phyloP scores from a whole-genome alignment of 768 basidiomycete species.

The Lanmaoa pseudosensibilis region DNA sequence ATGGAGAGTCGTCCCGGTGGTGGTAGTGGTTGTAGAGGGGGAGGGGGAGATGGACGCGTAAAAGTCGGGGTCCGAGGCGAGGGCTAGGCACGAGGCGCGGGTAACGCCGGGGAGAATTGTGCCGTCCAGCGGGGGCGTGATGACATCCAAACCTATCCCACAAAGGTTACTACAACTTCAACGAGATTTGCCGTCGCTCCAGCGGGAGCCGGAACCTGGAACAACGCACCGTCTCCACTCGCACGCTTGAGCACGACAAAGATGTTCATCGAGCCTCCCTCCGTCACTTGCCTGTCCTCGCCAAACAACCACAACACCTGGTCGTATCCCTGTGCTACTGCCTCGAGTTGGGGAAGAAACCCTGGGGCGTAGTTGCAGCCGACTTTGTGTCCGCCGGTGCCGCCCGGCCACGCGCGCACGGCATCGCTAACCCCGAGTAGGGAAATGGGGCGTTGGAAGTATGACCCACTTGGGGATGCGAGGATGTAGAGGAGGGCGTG shows the following conservation, averaged over 20 bases:
- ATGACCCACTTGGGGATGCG: conserved; percentile 56
- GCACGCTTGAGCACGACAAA: conserved; percentile 63
- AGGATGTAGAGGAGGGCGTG: conserved; percentile 88
- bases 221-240: conserved; percentile 48
- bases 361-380: conserved; percentile 65
- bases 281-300: conserved; percentile 51
- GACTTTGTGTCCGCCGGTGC: conserved; percentile 62
- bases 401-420: conserved; percentile 83
- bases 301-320: conserved; percentile 82
- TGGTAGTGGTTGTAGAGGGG: not conserved
- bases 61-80: conserved; percentile 64
- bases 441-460: conserved; percentile 53
- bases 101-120: conserved; percentile 93
- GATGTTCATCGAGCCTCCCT: conserved; percentile 81
- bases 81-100: conserved; percentile 76
- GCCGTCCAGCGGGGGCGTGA: conserved; percentile 88
- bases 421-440: conserved; percentile 66
- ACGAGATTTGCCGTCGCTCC: no score
- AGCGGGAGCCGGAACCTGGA: no score
- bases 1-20: conserved; percentile 32
- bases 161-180: no score
- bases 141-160: conserved; percentile 56
- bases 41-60: conserved; percentile 14
- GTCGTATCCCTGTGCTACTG: conserved; percentile 66
- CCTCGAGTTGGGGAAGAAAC: conserved; percentile 64